Evolutionary conservation across 2,329 filamentous ascomycete genomes (phyloP), one percentile per base, ranked within the genome.

Genomic region (Penicillium griseofulvum): DNA sequence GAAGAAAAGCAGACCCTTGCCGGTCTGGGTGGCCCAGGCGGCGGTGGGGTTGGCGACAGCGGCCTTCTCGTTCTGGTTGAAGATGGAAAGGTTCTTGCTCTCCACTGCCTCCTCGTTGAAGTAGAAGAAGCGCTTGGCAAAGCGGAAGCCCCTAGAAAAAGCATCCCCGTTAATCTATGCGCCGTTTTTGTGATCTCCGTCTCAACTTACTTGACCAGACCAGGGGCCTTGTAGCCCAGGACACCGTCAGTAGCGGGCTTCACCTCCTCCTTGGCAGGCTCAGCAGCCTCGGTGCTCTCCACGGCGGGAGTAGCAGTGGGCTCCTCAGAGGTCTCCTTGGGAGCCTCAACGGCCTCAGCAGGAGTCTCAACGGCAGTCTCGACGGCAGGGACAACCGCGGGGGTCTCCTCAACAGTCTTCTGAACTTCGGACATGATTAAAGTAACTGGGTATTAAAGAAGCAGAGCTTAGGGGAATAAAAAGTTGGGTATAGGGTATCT

Each of bases 41-140:
- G 86, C 88, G 66, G 88, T 88, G 64, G 89, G 83, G 79, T 95
- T 88, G 58, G 89, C 87, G 63, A 87, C 81, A 51, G 87, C 82
- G 54, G 87, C 82, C 87, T 97, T 97, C 84, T 96, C 91, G 69
- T 86, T 87, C 78, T 91, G 90, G 66, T 95, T 82, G 81, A 93
- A 97, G 67, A 82, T 78, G 65, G 81, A 76, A 54, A 97, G 83
- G 71, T 87, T 82, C 77, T 93, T 88, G 66, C 85, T 78, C 69
- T 91, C 85, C 57, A 95, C 76, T 47, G 89, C 78, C 53, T 91
- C 89, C 47, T 84, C 80, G 65, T 86, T 85, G 78, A 93, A 90
- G 84, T 87, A 92, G 81, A 97, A 97, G 80, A 90, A 90, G 74
- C 91, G 91, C 85, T 97, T 97, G 75, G 87, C 86, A 80, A 91